These are phyloP conservation scores for Pyricularia sp. DNA, from an alignment of 2,329 filamentous ascomycete genomes.

Conservation along the genomic window DNA sequence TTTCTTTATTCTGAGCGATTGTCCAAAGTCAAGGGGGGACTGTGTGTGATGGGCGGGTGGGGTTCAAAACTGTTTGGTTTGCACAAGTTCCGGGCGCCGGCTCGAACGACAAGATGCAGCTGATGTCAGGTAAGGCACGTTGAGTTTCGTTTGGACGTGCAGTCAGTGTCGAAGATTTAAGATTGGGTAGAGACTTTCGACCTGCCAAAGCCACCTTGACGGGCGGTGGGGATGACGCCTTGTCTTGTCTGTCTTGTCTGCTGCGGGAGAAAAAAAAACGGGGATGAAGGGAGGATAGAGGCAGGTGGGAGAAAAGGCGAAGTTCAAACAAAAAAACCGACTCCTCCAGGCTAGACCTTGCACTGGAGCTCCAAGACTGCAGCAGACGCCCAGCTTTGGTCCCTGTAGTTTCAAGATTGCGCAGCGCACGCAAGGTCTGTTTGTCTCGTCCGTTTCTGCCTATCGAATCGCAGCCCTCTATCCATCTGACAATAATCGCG, in stretches of 20 bases:
- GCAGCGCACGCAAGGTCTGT: not conserved
- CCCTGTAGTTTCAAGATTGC: not conserved
- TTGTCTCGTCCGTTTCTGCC: not conserved
- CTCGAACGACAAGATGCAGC: not conserved
- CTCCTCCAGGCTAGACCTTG: not conserved
- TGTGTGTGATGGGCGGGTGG: not conserved
- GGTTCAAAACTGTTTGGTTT: not conserved
- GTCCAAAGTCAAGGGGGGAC: not conserved
- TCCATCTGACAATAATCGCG: not conserved
- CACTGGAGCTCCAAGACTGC: not conserved
- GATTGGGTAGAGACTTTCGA: not conserved
- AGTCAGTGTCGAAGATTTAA: not conserved
- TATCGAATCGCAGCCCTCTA: not conserved
- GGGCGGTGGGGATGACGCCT: not conserved
- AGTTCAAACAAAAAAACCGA: not conserved
- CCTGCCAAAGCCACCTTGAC: not conserved
- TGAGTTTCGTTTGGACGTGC: not conserved
- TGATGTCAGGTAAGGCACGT: not conserved
- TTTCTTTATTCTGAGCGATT: not conserved
- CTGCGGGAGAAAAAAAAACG: not conserved
- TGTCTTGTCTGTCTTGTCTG: not conserved
- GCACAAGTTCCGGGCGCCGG: not conserved
- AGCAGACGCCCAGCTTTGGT: not conserved
- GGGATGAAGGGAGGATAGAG: not conserved
- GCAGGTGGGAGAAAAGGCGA: not conserved